Percentiles rank a stretch among this genome's conserved stretches.
Evolutionary conservation across 2,329 filamentous ascomycete species (phyloP).

Genomic region (Drechslerella dactyloides): DNA sequence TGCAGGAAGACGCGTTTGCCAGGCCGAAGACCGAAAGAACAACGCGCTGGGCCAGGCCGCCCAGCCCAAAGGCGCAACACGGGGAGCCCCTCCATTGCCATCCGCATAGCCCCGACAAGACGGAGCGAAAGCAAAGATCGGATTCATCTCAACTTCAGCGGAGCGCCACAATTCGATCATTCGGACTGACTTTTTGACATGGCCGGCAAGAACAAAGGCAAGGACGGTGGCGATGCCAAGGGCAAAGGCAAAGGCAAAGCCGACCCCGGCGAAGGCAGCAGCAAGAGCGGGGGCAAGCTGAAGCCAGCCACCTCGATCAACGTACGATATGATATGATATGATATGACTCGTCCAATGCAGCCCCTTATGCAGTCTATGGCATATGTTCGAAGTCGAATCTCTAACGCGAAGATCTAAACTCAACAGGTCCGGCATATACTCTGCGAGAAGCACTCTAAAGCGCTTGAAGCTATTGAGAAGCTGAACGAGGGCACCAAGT

Average conservation of each 20-base stretch:
- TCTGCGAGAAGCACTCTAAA: conserved; percentile 54
- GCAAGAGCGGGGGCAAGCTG: conserved; percentile 51
- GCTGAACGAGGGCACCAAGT: conserved; percentile 53
- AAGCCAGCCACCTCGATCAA: conserved; percentile 54
- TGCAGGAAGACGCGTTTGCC: conserved; percentile 39
- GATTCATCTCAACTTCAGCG: conserved; percentile 3
- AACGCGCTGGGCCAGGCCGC: conserved; percentile 12
- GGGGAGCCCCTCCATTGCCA: conserved; percentile 15
- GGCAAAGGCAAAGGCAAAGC: conserved; percentile 48
- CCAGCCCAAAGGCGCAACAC: conserved; percentile 9
- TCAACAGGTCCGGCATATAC: conserved; percentile 52
- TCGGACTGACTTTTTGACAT: conserved; percentile 39
- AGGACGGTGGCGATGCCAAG: conserved; percentile 46
- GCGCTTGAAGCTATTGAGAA: conserved; percentile 53
- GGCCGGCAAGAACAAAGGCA: conserved; percentile 46
- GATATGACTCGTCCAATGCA: not conserved
- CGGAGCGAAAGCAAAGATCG: not conserved
- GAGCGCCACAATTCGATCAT: conserved; percentile 9
- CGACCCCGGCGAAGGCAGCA: conserved; percentile 50
- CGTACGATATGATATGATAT: conserved; percentile 33
- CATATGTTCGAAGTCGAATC: not conserved
- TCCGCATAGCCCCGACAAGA: not conserved
- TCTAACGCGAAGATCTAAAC: not conserved
- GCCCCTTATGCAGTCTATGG: conserved; percentile 3
- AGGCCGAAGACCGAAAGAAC: conserved; percentile 7